phyloP scores from a whole-genome alignment of 2,329 filamentous ascomycete species.

The Pyrenochaeta sp. region DNA sequence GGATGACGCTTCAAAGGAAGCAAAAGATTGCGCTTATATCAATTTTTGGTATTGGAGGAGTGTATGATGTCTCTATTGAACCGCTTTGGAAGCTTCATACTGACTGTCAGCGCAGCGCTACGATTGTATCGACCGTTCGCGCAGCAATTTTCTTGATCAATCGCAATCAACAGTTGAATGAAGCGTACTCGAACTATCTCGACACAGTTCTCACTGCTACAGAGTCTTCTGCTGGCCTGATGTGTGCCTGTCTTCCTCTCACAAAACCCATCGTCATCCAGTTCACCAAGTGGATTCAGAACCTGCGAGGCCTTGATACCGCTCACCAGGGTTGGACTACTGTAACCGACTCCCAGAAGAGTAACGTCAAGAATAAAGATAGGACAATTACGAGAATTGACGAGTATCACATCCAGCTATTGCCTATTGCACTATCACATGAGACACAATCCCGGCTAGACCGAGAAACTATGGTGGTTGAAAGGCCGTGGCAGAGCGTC shows the following conservation, averaged over 20 bases:
- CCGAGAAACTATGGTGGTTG: background rate
- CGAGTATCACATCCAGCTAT: constrained; percentile 12
- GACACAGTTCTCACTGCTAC: constrained; percentile 11
- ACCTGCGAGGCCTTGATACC: constrained; percentile 2
- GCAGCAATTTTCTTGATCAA: constrained; percentile 14
- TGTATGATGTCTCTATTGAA: constrained; percentile 3
- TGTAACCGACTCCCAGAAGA: background rate
- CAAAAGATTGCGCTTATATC: constrained; percentile 14
- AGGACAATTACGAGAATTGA: constrained; percentile 1
- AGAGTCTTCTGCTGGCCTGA: constrained; percentile 10
- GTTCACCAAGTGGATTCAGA: constrained; percentile 3
- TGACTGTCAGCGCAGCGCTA: constrained; percentile 5
- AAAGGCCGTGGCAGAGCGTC: constrained; percentile 2
- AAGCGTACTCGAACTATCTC: constrained; percentile 17
- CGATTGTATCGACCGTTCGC: constrained; percentile 10
- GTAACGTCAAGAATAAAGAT: background rate
- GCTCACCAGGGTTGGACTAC: constrained; percentile 12
- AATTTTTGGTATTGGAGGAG: constrained; percentile 12
- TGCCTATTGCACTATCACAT: background rate
- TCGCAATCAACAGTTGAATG: constrained; percentile 7
- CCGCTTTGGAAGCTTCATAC: background rate
- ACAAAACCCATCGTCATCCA: constrained; percentile 8
- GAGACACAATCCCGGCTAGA: background rate
- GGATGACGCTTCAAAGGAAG: constrained; percentile 7
- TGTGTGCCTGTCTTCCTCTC: constrained; percentile 12